Evolutionary conservation across 257 asterid genomes (phyloP).

Genomic region (Linderniella brevidens): DNA sequence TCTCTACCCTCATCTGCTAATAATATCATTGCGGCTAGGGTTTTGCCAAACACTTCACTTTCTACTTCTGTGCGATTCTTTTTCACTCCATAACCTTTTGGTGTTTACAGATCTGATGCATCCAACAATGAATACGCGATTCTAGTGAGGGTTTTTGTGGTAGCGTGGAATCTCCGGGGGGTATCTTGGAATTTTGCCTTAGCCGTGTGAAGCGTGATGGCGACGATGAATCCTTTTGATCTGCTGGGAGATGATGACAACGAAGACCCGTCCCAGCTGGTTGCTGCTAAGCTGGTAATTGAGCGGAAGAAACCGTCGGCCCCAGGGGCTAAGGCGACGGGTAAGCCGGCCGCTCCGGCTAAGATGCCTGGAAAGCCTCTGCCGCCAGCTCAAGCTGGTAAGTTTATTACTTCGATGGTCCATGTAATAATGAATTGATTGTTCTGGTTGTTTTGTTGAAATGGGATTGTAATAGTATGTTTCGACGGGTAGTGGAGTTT

Average conservation of each 20-base stretch:
- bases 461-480: no score
- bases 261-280: constrained; percentile 46
- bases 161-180: constrained; percentile 9
- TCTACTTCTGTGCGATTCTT: constrained; percentile 6
- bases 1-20: no score
- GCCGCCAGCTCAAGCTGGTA: constrained; percentile 71
- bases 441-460: no score
- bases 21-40: constrained; percentile 95
- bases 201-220: constrained; percentile 32
- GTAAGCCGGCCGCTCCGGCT: constrained; percentile 19
- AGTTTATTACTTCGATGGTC: background rate
- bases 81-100: constrained; percentile 12
- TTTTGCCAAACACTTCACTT: constrained; percentile 18
- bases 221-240: constrained; percentile 76
- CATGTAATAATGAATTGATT: no score
- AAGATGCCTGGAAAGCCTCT: constrained; percentile 70
- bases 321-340: constrained; percentile 20
- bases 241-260: constrained; percentile 63
- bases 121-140: constrained; percentile 10
- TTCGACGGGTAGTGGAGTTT: no score
- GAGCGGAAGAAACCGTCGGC: constrained; percentile 36
- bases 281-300: constrained; percentile 43
- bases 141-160: constrained; percentile 9
- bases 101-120: constrained; percentile 11
- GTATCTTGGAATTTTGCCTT: constrained; percentile 14